Conservation (phyloP, 2,329 filamentous ascomycete species). For the Lasiodiplodia sp. region DNA sequence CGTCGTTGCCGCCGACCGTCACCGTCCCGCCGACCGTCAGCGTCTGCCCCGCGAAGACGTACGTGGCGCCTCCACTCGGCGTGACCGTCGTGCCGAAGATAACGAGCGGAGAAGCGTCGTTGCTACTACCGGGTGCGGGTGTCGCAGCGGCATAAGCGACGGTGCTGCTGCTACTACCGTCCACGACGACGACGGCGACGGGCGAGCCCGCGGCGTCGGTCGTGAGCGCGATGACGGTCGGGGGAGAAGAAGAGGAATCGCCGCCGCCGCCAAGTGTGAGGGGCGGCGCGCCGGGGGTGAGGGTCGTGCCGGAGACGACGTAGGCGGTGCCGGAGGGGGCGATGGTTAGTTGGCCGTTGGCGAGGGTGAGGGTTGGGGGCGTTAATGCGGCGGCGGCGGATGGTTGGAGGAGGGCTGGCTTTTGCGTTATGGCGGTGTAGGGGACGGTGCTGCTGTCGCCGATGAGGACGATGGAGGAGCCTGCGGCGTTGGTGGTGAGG, state of each 20-base stretch:
- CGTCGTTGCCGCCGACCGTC: neutral
- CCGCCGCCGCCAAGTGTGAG: too few species aligned
- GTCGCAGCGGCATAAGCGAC: neutral
- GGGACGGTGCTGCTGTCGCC: neutral
- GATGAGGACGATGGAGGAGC: neutral
- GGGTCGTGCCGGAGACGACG: neutral
- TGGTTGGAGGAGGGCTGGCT: neutral
- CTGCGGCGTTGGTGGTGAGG: neutral
- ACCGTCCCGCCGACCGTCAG: neutral
- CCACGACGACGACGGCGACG: neutral
- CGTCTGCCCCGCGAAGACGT: neutral
- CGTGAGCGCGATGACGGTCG: neutral
- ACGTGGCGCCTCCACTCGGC: neutral
- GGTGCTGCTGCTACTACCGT: neutral
- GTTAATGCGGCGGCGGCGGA: neutral
- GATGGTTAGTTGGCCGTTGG: neutral
- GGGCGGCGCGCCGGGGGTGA: neutral
- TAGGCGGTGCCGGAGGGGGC: neutral
- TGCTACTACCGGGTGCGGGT: neutral
- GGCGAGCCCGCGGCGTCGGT: neutral
- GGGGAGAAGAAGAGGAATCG: neutral
- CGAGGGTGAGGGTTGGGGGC: neutral
- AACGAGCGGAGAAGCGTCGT: neutral
- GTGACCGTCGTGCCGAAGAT: neutral
- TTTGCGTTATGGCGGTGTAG: neutral